Evolutionary conservation across 192 early-diverging fungal species (phyloP), one percentile per base, ranked within the genome.

Genomic region (Spizellomyces sp.): DNA sequence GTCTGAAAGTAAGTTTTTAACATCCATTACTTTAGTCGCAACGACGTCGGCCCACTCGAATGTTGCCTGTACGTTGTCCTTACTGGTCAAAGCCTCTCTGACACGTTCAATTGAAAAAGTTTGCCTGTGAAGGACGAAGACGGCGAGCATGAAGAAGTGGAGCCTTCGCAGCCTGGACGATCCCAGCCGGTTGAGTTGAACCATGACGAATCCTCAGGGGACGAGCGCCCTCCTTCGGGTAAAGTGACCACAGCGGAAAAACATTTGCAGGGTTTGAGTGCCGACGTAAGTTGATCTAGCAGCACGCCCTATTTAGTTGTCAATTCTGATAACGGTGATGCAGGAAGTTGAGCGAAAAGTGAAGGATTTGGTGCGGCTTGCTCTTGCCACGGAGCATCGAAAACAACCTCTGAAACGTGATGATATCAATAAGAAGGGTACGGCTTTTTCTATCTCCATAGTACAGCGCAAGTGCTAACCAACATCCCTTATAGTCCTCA

Each of bases 291-390:
- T 36, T 36, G n/a, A 36, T 36, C 3, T 36, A 0, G 54, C n/a
- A n/a, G 54, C 54, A 56, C 54, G 14, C 7, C n/a, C 54, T 19
- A 22, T n/a, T 22, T 56, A 4, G 4, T 6, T 19, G 54, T 7
- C 5, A 56, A 22, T 19, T 56, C 5, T 22, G 14, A 5, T 15
- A 8, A 61, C 59, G 6, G 9, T 15, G 6, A 10, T 41, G 36
- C 52, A 89, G 79, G 88, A 89, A 50, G 36, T 88, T 6, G 73
- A 88, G 14, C 67, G 87, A 9, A 79, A 83, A 64, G 81, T 90
- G 6, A 89, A 89, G 58, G 86, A 84, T 57, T 46, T 85, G 3
- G 89, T 91, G 3, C 78, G 90, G 36, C 80, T 85, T 58, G 89
- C 87, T 2, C 58, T 91, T 3, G 79, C 82, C 8, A 84, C 77